phyloP scores from a whole-genome alignment of 1,139 yeast species.

The Blastobotrys niveus region DNA sequence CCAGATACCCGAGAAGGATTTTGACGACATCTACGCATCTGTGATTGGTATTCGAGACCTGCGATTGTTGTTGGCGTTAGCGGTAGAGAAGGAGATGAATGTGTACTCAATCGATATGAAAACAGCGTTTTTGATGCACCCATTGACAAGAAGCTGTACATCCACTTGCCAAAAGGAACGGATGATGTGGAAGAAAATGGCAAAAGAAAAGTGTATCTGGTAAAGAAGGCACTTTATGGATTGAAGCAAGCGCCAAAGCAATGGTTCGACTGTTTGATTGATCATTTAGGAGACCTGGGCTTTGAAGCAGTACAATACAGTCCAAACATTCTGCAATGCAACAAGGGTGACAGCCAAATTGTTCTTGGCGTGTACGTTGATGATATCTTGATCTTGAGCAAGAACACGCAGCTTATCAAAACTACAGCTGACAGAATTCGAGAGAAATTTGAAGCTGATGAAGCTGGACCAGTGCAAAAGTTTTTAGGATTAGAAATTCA shows the following conservation, averaged over 20 bases:
- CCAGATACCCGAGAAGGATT: not conserved
- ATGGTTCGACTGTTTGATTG: not conserved
- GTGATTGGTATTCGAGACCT: no score
- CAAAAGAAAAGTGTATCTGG: no score
- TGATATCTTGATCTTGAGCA: not conserved
- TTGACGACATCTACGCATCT: not conserved
- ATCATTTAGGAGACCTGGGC: not conserved
- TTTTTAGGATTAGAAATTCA: not conserved
- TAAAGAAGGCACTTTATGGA: not conserved
- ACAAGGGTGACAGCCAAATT: not conserved
- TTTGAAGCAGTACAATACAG: not conserved
- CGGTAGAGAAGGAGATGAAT: not conserved
- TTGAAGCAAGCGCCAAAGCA: not conserved
- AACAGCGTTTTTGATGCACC: not conserved
- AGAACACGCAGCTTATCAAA: not conserved
- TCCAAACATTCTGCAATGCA: not conserved
- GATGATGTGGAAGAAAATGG: not conserved
- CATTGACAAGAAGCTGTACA: not conserved
- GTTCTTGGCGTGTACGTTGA: not conserved
- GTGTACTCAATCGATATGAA: not conserved
- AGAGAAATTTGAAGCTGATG: not conserved
- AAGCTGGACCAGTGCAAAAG: not conserved
- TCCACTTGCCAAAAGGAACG: not conserved
- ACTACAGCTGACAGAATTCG: not conserved
- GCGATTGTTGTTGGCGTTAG: not conserved